Conservation (phyloP, 192 early-diverging fungal genomes). For the Linnemannia schmuckeri region DNA sequence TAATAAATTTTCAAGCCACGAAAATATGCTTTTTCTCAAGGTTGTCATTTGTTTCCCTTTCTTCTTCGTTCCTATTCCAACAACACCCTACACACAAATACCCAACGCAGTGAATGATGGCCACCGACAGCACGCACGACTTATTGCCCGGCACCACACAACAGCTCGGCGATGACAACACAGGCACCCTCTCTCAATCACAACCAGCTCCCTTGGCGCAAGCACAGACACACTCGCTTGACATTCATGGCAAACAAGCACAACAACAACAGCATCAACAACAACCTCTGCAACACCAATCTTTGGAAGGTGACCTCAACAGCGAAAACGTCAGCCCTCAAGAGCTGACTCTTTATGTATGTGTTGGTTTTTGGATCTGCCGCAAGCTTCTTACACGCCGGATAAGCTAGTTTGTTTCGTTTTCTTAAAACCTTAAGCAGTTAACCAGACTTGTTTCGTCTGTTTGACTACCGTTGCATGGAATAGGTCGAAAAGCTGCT, state of each 20-base stretch:
- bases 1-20: background rate
- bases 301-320: constrained; percentile 13
- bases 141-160: background rate
- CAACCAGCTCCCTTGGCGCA: constrained; percentile 33
- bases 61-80: background rate
- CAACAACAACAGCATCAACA: constrained; percentile 13
- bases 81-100: background rate
- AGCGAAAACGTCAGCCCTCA: constrained; percentile 44
- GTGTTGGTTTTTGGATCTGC: background rate
- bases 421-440: background rate
- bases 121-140: constrained; percentile 20
- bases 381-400: background rate
- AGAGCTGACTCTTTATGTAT: constrained; percentile 48
- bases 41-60: background rate
- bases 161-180: background rate
- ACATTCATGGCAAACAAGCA: constrained; percentile 38
- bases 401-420: background rate
- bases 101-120: constrained; percentile 30
- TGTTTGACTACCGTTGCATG: background rate
- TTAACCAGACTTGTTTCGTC: too few species aligned
- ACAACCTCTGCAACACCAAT: constrained; percentile 4
- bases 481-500: constrained; percentile 42
- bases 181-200: constrained; percentile 1
- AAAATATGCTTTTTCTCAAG: background rate
- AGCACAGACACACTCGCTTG: constrained; percentile 53